Evolutionary conservation across 1,284 basidiomycete species (phyloP), one percentile per base, ranked within the genome.

Genomic region (Fistulinella staudtii): DNA sequence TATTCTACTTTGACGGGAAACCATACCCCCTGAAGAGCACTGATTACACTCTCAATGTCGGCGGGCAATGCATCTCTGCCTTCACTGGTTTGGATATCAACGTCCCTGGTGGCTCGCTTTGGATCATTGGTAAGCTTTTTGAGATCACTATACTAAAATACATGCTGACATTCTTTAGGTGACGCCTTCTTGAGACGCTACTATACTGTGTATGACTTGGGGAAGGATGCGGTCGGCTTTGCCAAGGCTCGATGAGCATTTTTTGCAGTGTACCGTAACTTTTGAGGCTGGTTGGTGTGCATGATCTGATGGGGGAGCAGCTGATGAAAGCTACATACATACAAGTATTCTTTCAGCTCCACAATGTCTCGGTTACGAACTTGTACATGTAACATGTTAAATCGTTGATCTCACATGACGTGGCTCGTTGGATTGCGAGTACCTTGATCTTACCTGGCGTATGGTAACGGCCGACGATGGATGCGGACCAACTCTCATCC

Each of bases 1-100:
- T 86, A 4, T 87, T 99, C 75, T 80, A 75, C 64, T 93, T 97
- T 56, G 79, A 75, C 51, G 89, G 89, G 62, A 82, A 87, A 64
- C 65, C 79, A 8, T 98, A 90, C 73, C 73, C 84, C 8, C 72
- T 98, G 57, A 82, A 83, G 66, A 88, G 82, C 37, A 78, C 76
- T 25, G 94, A 98, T 67, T 99, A 98, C 69, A 77, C 96, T 54
- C 77, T 98, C 53, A 76, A 90, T 57, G 79, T 90, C 8, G 82
- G 87, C 66, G 93, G 91, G 33, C 91, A 90, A 27, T 99, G 96
- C 66, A 89, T 99, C 54, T 96, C 92, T 22, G 75, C 93, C 15
- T 99, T 99, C 77, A 91, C 84, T 43, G 91, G 89, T 30, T 70
- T 97, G 69, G 93, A 97, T 66, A 87, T 97, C 66, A 90, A 93